Evolutionary conservation across 1,284 basidiomycete genomes (phyloP).

Genomic region (Ceratobasidium sp.): DNA sequence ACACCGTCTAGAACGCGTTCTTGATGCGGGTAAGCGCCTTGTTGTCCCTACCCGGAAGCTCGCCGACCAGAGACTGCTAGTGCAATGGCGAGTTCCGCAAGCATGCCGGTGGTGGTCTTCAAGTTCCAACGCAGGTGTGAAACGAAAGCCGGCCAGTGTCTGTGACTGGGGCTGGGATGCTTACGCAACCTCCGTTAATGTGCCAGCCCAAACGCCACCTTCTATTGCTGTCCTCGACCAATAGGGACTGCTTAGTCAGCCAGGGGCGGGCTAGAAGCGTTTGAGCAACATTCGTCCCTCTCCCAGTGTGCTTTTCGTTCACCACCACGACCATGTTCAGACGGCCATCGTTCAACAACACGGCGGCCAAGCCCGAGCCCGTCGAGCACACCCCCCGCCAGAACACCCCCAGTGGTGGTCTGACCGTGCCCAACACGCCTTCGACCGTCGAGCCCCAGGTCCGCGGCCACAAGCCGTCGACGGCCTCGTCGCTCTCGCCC

Average conservation of each 20-base stretch:
- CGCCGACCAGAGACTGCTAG: background rate
- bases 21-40: background rate
- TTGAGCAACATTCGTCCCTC: slow-evolving; percentile 2
- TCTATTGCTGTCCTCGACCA: slow-evolving; percentile 14
- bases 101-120: background rate
- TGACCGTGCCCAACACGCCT: slow-evolving; percentile 25
- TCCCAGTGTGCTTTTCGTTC: background rate
- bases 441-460: slow-evolving; percentile 29
- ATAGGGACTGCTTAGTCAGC: slow-evolving; percentile 12
- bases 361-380: slow-evolving; percentile 33
- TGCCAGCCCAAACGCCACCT: slow-evolving; percentile 4
- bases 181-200: slow-evolving; percentile 16
- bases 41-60: background rate
- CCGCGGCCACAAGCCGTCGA: slow-evolving; percentile 41
- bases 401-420: slow-evolving; percentile 24
- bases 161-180: background rate
- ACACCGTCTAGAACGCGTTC: background rate
- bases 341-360: slow-evolving; percentile 19
- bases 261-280: slow-evolving; percentile 18
- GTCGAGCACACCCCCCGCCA: slow-evolving; percentile 55
- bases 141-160: background rate
- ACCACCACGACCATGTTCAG: slow-evolving; percentile 28
- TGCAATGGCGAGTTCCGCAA: background rate
- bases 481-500: slow-evolving; percentile 37
- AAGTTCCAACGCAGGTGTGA: background rate